Base-by-base conservation (phyloP, 2,329 filamentous ascomycete genomes). In the Nannizzia gypsea region DNA sequence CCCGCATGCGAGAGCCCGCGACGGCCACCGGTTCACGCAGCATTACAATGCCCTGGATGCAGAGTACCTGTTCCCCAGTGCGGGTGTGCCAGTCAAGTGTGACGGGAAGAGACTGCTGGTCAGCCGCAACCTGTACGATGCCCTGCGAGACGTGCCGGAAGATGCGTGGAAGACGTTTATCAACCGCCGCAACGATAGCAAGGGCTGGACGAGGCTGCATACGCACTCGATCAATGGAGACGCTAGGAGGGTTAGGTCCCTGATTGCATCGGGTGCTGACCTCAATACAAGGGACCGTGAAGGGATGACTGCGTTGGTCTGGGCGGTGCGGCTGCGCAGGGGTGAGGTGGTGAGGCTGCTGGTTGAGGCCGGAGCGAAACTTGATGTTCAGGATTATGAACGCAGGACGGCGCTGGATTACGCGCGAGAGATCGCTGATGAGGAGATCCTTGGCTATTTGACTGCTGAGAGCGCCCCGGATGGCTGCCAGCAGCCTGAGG, bases 161-260 rank as follows among this genome's bases (percentile, higher is more conserved):
- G 54, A 60, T 59, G 61, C 59, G 13, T 62, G 61, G 61, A 44
- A 36, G 50, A 50, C 38, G 17, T 40, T 55, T 24, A 38, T 52
- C 24, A 57, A 59, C 31, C 60, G 57, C 9, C 40, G 57, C 2
- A 57, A 57, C 22, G 54, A 40, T 6, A 34, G 26, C 52, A 40
- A 56, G 15, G 52, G 52, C 11, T 56, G 28, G 52, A 56, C 52
- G 9, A 56, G 31, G 34, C 38, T 56, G 17, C 38, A 40, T 15
- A 38, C 34, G 31, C 17, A 40, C 17, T 22, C 54, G 13, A 24
- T 56, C 34, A 20, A 26, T 20, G 54, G 54, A 6, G 38, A 56
- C 8, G 31, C n/a, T 26, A 28, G n/a, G 22, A 34, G 17, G 15
- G 52, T 56, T 15, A 36, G 15, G 34, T 22, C 28, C 8, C 22